Percentiles rank a stretch among this genome's conserved stretches.
Conservation (phyloP, 2,329 filamentous ascomycete genomes). For the Alternaria novae-zelandiae region DNA sequence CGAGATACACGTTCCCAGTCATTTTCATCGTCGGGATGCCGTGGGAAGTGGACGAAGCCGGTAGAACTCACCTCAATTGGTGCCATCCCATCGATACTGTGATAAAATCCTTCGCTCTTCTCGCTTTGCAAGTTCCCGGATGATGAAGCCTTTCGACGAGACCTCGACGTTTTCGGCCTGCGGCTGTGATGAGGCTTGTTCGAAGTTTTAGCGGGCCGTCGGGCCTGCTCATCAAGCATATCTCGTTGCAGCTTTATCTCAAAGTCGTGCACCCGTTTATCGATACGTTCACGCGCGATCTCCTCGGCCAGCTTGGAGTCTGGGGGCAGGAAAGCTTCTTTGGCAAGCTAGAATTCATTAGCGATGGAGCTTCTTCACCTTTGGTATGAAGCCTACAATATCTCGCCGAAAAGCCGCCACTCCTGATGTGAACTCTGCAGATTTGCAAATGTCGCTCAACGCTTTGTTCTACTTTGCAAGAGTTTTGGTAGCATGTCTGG, state of each 20-base stretch:
- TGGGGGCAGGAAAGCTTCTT: not conserved
- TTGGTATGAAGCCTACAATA: not conserved
- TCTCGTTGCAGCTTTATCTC: not conserved
- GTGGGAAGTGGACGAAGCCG: not conserved
- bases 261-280: not conserved
- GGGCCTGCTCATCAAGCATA: not conserved
- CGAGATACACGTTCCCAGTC: not conserved
- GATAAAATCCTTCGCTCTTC: not conserved
- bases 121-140: not conserved
- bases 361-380: not conserved
- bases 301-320: not conserved
- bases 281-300: not conserved
- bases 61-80: not conserved
- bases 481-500: not conserved
- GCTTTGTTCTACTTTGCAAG: not conserved
- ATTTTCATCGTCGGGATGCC: not conserved
- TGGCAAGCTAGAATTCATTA: not conserved
- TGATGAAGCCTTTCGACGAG: not conserved
- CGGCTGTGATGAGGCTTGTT: not conserved
- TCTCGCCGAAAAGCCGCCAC: not conserved
- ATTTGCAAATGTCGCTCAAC: not conserved
- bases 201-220: not conserved
- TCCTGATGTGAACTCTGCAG: not conserved
- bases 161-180: not conserved
- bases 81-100: not conserved